Conservation (phyloP, 1,284 basidiomycete genomes). For the Cutaneotrichosporon cavernicola region DNA sequence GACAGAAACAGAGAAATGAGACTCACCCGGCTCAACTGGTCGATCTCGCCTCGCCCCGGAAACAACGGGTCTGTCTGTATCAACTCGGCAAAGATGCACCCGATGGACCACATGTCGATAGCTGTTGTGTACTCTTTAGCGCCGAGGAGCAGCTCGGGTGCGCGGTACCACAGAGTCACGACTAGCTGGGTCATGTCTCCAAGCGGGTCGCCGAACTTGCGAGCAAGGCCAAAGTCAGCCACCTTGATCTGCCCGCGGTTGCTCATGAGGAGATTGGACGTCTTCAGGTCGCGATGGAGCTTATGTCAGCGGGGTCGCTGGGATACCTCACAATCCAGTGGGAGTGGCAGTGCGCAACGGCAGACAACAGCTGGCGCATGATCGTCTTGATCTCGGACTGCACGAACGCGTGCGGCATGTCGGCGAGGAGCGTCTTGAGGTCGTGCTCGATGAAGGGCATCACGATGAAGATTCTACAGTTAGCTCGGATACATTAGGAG, state of each 20-base stretch:
- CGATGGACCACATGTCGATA: constrained; percentile 98
- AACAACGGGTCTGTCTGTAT: constrained; percentile 90
- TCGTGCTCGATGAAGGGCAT: constrained; percentile 99
- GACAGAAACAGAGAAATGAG: too few species aligned
- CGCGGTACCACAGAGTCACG: constrained; percentile 54
- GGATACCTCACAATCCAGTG: constrained; percentile 73
- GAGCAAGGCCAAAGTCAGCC: constrained; percentile 87
- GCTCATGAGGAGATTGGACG: constrained; percentile 96
- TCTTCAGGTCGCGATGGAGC: constrained; percentile 95
- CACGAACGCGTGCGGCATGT: constrained; percentile 92
- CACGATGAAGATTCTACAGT: constrained; percentile 88
- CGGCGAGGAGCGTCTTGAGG: constrained; percentile 87
- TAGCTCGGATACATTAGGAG: constrained; percentile 21
- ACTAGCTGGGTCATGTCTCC: constrained; percentile 92
- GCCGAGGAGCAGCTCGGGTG: constrained; percentile 90
- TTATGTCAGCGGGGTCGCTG: constrained; percentile 21
- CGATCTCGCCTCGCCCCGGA: constrained; percentile 91
- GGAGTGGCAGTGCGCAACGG: constrained; percentile 85
- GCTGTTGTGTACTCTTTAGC: constrained; percentile 86
- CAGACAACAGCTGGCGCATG: constrained; percentile 89
- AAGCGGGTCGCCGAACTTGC: constrained; percentile 70
- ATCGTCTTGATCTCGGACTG: constrained; percentile 98
- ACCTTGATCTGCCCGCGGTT: constrained; percentile 98
- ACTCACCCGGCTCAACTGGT: constrained; percentile 77
- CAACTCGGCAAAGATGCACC: constrained; percentile 90